Base-by-base conservation (phyloP, 768 basidiomycete species). In the Mycena pura region DNA sequence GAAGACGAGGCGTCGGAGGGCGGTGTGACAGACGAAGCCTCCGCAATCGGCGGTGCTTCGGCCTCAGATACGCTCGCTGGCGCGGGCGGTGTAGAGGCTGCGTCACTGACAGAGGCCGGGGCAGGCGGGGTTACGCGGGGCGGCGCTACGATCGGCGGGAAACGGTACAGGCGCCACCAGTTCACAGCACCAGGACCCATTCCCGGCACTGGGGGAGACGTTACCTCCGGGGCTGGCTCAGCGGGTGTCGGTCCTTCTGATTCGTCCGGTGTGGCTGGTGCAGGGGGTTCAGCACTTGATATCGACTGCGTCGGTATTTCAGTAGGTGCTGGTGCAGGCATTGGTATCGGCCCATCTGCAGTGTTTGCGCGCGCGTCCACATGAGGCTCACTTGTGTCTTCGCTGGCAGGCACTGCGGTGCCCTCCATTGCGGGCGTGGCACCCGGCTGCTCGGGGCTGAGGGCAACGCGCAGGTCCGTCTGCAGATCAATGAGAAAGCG, bases 161-260 rank as follows among this genome's bases (percentile, higher is more conserved):
- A 93, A n/a, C 91, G 84, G 69, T 92, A 92, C 67, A 92, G 74
- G 55, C 91, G 79, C 92, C 92, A 93, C 86, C 91, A 90, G 69
- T 93, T 93, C 57, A 93, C 82, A 17, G 83, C 72, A 13, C 78
- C 80, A 40, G 74, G 69, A 4, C 73, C 74, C 49, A 38, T 34
- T 24, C 51, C 6, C 41, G 41, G n/a, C n/a, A n/a, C n/a, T n/a
- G n/a, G n/a, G n/a, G n/a, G n/a, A n/a, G n/a, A n/a, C n/a, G n/a
- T n/a, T n/a, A n/a, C n/a, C n/a, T n/a, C n/a, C n/a, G 34, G 47
- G 7, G 15, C 8, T 25, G 44, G 44, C 25, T 46, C 41, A 4
- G 14, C 41, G 41, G 19, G 10, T 21, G 40, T 21, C 11, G 40
- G 40, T 11, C 11, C 40, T n/a, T n/a, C n/a, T n/a, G n/a, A n/a